Base-by-base conservation (phyloP, 2,329 filamentous ascomycete genomes). In the Dothideomycetes sp. region DNA sequence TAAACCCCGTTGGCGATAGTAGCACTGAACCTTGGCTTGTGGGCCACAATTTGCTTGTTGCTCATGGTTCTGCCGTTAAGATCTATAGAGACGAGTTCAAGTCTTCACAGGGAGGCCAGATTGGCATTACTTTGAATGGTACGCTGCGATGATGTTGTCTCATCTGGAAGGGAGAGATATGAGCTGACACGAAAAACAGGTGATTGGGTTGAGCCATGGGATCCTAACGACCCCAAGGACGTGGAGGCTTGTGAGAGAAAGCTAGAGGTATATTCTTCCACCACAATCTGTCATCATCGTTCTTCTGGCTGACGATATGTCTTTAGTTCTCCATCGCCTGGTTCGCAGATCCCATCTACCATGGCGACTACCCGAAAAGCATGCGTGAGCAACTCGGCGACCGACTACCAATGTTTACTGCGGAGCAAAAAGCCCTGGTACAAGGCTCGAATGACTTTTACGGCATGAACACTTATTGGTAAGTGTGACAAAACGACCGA, bases 291-390 rank as follows among this genome's bases (percentile, higher is more conserved):
- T n/a, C n/a, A n/a, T n/a, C n/a, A n/a, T n/a, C n/a, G n/a, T n/a
- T n/a, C n/a, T n/a, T n/a, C n/a, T n/a, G n/a, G n/a, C n/a, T n/a
- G n/a, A n/a, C n/a, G n/a, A n/a, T n/a, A n/a, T n/a, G n/a, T n/a
- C n/a, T n/a, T n/a, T 85, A 93, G 64, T 93, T 93, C 58, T 73
- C 81, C 52, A 93, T 89, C 59, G 78, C 75, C 37, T 93, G 86
- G 85, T 93, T 91, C 55, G 84, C 80, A 7, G 86, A 93, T 63
- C 84, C 85, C 24, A 76, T 94, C 56, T 93, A 93, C 69, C 76
- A 81, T 45, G 85, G 85, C 49, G 63, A 69, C 41, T 69, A 68
- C 32, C 65, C 65, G 0, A 46, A 56, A 2, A 56, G 54, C 1
- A 51, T 66, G 10, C 56, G 58, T 36, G 46, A 53, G n/a, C 57